These are phyloP conservation scores for Sarocladium oryzae DNA, from an alignment of 2,329 filamentous ascomycete genomes.

Conservation along the genomic window DNA sequence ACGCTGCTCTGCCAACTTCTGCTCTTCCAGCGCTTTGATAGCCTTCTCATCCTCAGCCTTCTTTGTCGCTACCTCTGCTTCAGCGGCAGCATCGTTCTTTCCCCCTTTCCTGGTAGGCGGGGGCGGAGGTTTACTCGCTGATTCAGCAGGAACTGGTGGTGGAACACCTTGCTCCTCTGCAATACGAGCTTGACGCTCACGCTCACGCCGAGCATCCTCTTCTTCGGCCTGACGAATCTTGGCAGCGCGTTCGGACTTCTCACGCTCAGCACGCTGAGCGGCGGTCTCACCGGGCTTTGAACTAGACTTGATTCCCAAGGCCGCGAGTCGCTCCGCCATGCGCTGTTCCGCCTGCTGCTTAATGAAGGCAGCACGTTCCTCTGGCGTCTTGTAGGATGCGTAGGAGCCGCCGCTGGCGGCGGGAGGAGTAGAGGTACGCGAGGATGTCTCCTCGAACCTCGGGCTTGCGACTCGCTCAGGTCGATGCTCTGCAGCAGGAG, in stretches of 20 bases:
- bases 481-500: constrained; percentile 36
- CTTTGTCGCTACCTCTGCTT: constrained; percentile 30
- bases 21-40: constrained; percentile 57
- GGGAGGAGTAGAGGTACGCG: constrained; percentile 39
- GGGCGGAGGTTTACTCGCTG: constrained; percentile 62
- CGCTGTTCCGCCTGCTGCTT: constrained; percentile 95
- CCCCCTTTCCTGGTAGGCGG: constrained; percentile 71
- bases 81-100: constrained; percentile 47
- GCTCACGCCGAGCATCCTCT: constrained; percentile 82
- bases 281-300: constrained; percentile 73
- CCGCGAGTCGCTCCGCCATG: constrained; percentile 93
- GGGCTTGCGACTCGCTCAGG: constrained; percentile 33
- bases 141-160: constrained; percentile 45
- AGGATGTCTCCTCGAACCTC: constrained; percentile 45
- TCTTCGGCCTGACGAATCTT: constrained; percentile 87
- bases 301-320: constrained; percentile 82
- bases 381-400: constrained; percentile 78
- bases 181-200: constrained; percentile 76
- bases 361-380: constrained; percentile 92
- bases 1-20: constrained; percentile 63
- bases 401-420: constrained; percentile 58
- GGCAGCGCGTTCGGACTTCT: constrained; percentile 79
- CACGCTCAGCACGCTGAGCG: constrained; percentile 79
- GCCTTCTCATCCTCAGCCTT: constrained; percentile 31
- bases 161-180: constrained; percentile 68